Evolutionary conservation across 352 stramenopile species (phyloP), one percentile per base, ranked within the genome.

Genomic region (Globisporangium polare): DNA sequence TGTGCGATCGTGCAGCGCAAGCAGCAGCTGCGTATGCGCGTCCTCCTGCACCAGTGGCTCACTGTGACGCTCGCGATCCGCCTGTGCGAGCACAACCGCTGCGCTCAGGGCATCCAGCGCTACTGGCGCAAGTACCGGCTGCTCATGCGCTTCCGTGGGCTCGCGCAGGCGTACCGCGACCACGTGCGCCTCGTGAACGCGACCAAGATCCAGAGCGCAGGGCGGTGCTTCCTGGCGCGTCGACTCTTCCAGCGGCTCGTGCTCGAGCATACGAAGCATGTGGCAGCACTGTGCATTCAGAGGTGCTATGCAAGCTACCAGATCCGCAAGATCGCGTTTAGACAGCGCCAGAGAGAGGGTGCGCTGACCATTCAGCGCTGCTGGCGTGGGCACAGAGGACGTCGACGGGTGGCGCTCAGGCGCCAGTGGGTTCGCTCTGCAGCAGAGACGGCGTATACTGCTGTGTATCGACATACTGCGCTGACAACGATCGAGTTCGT

Each of bases 1-100:
- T 78, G 61, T 26, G 71, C 66, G 31, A 71, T 82, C 60, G 43
- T 82, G 6, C 71, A 79, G 62, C 55, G 62, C 5, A 72, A 74
- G 17, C 42, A 77, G 26, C n/a, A 65, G 7, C 5, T 59, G 2
- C 46, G 66, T 4, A 49, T 67, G 37, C 60, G 61, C 3, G 2
- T 4, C 1, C 39, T 62, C 3, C 31, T 70, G 2, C 12, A 17
- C 3, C 29, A 53, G 2, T 81, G 73, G 73, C 51, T 41, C 8
- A 27, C 53, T 4, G 7, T 35, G 1, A 69, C 54, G 33, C 29
- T 62, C 2, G 29, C 15, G 4, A 33, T 81, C 6, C 60, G 71
- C 13, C 29, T 35, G 1, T 26, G 57, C 17, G 60, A 81, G 56
- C 65, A 75, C 26, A 60, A 63, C n/a, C 24, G 15, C 6, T 62